Conservation (phyloP, 108 stramenopile genomes). For the Fragilaria radians region DNA sequence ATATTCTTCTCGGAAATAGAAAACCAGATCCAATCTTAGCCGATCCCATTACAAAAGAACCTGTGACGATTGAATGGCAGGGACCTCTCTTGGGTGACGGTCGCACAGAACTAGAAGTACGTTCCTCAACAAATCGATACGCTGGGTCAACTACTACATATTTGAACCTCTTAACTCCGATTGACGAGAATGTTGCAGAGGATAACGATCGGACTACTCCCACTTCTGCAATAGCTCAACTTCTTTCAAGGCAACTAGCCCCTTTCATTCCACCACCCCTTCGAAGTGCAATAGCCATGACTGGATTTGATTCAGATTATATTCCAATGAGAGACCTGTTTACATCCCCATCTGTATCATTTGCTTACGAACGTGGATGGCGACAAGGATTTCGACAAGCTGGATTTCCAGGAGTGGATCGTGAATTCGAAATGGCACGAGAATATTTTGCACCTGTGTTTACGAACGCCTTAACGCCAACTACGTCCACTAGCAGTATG, state of each 20-base stretch:
- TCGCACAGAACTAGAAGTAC: constrained; percentile 26
- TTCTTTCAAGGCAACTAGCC: constrained; percentile 15
- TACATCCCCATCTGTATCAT: constrained; percentile 79
- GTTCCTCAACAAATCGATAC: constrained; percentile 32
- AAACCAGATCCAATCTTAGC: constrained; percentile 53
- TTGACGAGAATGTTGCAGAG: constrained; percentile 6
- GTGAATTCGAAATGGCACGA: constrained; percentile 73
- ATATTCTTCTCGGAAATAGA: not conserved
- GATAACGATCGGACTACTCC: not conserved
- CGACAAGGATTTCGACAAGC: constrained; percentile 81
- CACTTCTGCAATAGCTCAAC: constrained; percentile 8
- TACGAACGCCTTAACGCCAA: too few relatives aligned
- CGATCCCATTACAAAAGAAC: constrained; percentile 71
- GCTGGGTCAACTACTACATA: constrained; percentile 54
- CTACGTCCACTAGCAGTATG: constrained; percentile 5
- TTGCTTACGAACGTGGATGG: constrained; percentile 94
- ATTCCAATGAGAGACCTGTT: constrained; percentile 81
- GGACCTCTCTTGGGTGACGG: constrained; percentile 33
- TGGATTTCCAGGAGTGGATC: constrained; percentile 91
- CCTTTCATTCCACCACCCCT: constrained; percentile 67
- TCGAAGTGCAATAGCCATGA: constrained; percentile 35
- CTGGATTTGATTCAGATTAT: constrained; percentile 25
- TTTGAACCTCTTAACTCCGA: constrained; percentile 58
- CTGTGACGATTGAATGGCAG: constrained; percentile 25
- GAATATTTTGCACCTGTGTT: constrained; percentile 73